Percentiles rank a stretch among this genome's conserved stretches.
Conservation (phyloP, 768 basidiomycete species). For the Podaxis sp. region DNA sequence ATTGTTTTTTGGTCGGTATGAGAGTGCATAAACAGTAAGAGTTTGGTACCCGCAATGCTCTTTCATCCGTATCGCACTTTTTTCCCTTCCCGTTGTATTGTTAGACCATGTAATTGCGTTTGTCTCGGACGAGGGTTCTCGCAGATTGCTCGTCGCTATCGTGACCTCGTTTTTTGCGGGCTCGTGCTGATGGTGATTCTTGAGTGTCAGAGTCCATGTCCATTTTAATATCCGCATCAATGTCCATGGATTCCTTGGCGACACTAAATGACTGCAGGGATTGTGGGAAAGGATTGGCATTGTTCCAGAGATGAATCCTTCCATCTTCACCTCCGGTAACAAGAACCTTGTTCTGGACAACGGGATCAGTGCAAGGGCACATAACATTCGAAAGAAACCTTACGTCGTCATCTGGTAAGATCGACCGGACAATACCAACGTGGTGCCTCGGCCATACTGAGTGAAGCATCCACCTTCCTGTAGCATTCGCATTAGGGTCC, state of each 20-base stretch:
- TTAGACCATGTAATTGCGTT: neutral
- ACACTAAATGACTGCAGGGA: too few species aligned
- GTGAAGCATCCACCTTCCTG: conserved; percentile 45
- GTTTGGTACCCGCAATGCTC: neutral
- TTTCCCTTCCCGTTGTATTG: neutral
- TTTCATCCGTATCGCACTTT: conserved; percentile 1
- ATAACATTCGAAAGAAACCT: neutral
- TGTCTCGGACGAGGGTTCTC: neutral
- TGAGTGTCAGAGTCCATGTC: neutral
- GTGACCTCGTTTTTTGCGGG: neutral
- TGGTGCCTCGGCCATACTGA: conserved; percentile 57
- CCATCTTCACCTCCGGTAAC: conserved; percentile 33
- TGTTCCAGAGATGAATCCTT: conserved; percentile 26
- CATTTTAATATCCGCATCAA: neutral
- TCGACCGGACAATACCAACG: conserved; percentile 52
- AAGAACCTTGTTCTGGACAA: conserved; percentile 22
- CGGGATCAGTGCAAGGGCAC: neutral
- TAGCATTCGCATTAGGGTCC: conserved; percentile 30
- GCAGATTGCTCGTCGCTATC: conserved; percentile 5
- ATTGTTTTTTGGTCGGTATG: neutral
- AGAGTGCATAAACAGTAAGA: neutral
- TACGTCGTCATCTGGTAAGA: conserved; percentile 57
- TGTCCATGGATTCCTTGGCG: neutral
- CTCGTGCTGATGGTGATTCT: neutral
- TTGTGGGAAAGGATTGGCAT: neutral